Evolutionary conservation across 2,329 filamentous ascomycete genomes (phyloP).

Genomic region (Alternaria triticina): DNA sequence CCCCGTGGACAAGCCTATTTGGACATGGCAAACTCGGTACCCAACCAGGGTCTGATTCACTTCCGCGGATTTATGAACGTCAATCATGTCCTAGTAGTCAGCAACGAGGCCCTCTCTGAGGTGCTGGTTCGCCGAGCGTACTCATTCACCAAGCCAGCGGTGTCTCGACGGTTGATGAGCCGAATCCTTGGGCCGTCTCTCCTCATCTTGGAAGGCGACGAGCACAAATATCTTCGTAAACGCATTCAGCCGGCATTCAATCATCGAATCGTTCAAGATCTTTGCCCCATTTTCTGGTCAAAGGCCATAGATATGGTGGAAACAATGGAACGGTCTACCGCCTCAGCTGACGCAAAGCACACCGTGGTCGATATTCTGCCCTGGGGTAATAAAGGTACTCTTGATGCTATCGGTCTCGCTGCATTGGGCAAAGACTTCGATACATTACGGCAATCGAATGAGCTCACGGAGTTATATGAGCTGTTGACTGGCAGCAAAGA

Average conservation of each 20-base stretch:
- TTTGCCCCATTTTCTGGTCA: background rate
- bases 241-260: background rate
- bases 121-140: background rate
- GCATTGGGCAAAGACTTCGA: background rate
- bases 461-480: background rate
- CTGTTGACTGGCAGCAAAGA: background rate
- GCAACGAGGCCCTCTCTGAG: slow-evolving; percentile 1
- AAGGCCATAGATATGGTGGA: slow-evolving; percentile 1
- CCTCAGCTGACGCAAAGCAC: background rate
- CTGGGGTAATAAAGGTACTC: background rate
- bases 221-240: background rate
- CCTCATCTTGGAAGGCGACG: background rate
- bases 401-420: background rate
- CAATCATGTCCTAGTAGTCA: background rate
- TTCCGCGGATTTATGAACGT: background rate
- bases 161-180: background rate
- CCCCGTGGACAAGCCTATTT: background rate
- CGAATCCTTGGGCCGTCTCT: background rate
- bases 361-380: background rate
- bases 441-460: background rate
- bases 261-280: background rate
- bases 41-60: background rate
- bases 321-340: background rate
- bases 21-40: background rate
- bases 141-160: background rate